phyloP scores from a whole-genome alignment of 164 flowering plant species.

The Chimonanthus salicifolius region DNA sequence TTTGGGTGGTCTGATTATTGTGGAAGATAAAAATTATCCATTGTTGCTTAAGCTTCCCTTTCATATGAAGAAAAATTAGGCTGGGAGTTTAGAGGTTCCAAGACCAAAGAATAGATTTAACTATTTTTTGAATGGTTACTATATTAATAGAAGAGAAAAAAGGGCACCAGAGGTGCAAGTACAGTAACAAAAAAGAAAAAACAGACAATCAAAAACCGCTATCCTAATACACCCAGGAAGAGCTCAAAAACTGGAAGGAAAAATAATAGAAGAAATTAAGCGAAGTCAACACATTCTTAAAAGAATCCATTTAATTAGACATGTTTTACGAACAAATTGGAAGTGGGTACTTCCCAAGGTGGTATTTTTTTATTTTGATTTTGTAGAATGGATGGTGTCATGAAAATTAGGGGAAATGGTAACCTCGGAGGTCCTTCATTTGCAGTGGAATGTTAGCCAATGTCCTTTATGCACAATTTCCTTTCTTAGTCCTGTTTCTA shows the following conservation, averaged over 20 bases:
- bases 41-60: neutral
- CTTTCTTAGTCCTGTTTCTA: neutral
- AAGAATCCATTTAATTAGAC: too few relatives aligned
- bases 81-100: neutral
- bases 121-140: too few relatives aligned
- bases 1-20: neutral
- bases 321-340: neutral
- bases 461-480: neutral
- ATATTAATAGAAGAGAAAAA: too few relatives aligned
- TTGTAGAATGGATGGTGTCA: neutral
- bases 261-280: too few relatives aligned
- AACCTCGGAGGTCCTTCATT: neutral
- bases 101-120: neutral
- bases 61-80: too few relatives aligned
- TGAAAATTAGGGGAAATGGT: neutral
- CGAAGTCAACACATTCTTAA: too few relatives aligned
- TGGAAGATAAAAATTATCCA: neutral
- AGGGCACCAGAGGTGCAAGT: too few relatives aligned
- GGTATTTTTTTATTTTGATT: too few relatives aligned
- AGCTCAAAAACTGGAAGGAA: too few relatives aligned
- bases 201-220: too few relatives aligned
- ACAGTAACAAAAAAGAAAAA: too few relatives aligned
- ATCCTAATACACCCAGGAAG: too few relatives aligned
- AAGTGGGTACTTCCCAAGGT: neutral
- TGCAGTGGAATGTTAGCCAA: neutral